Evolutionary conservation across 148 eudicot genomes (phyloP).

Genomic region (Diospyros lotus): DNA sequence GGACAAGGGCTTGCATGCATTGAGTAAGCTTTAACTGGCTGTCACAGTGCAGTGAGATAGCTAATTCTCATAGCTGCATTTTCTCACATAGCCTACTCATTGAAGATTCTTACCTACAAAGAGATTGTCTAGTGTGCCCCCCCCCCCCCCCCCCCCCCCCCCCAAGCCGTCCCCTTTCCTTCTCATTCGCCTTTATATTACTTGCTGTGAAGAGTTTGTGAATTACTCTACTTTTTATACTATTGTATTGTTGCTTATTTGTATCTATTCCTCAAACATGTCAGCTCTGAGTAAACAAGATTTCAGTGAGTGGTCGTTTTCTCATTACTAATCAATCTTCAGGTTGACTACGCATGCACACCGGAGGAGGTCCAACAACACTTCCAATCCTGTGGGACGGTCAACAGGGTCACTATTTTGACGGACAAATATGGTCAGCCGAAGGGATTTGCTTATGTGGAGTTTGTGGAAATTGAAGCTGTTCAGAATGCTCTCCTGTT

Average conservation of each 20-base stretch:
- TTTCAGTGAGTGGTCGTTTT: neutral
- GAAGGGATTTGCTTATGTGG: constrained; percentile 73
- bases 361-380: constrained; percentile 82
- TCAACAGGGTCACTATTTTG: constrained; percentile 65
- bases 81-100: neutral
- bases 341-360: constrained; percentile 81
- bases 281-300: neutral
- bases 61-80: neutral
- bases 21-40: neutral
- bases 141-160: no score
- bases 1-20: neutral
- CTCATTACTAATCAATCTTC: neutral
- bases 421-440: constrained; percentile 77
- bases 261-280: neutral
- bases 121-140: neutral
- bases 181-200: neutral
- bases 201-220: neutral
- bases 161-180: no score
- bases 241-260: neutral
- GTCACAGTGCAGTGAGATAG: neutral
- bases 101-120: neutral
- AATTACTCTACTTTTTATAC: neutral
- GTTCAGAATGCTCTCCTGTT: constrained; percentile 54
- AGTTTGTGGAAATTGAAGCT: constrained; percentile 69
- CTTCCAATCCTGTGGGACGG: constrained; percentile 77